Percentiles rank a stretch among this genome's conserved stretches.
Evolutionary conservation across 192 early-diverging fungal genomes (phyloP).

Genomic region (Coemansia sp.): DNA sequence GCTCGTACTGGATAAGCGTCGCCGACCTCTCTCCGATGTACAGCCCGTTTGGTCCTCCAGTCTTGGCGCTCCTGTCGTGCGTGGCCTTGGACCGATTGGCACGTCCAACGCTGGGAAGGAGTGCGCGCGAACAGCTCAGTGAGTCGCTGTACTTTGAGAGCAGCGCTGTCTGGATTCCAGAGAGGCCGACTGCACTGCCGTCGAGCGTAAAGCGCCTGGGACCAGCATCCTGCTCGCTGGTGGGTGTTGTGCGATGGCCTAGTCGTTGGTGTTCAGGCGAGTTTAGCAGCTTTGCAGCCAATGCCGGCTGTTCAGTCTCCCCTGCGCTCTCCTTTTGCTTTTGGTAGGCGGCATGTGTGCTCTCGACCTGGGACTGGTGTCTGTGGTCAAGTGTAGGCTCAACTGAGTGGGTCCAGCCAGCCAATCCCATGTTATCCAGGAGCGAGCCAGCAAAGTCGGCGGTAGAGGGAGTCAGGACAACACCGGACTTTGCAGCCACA

Average conservation of each 20-base stretch:
- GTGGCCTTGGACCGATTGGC: slow-evolving; percentile 1
- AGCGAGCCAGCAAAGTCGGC: slow-evolving; percentile 32
- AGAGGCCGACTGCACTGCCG: not conserved
- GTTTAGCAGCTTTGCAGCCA: slow-evolving; percentile 5
- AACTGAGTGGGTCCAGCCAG: not conserved
- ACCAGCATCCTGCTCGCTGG: not conserved
- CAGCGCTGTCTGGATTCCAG: slow-evolving; percentile 24
- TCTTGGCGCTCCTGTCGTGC: slow-evolving; percentile 16
- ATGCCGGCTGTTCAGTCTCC: not conserved
- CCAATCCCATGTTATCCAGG: slow-evolving; percentile 14
- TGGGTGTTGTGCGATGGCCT: slow-evolving; percentile 4
- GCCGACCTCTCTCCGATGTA: slow-evolving; percentile 5
- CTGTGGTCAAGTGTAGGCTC: not conserved
- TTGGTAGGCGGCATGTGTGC: not conserved
- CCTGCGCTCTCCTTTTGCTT: not conserved
- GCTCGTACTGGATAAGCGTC: slow-evolving; percentile 32
- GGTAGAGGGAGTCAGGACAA: slow-evolving; percentile 20
- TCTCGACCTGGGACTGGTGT: not conserved
- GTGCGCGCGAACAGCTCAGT: slow-evolving; percentile 25
- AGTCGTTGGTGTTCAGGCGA: slow-evolving; percentile 30
- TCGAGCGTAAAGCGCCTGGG: not conserved
- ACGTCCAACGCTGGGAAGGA: slow-evolving; percentile 10
- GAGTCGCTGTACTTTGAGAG: slow-evolving; percentile 46
- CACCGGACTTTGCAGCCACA: not conserved
- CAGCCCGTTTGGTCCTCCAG: not conserved